Percentiles rank a stretch among this genome's conserved stretches.
These are phyloP conservation scores for Astrephomene gubernaculifera DNA, from an alignment of 139 green algal genomes.

Conservation along the genomic window DNA sequence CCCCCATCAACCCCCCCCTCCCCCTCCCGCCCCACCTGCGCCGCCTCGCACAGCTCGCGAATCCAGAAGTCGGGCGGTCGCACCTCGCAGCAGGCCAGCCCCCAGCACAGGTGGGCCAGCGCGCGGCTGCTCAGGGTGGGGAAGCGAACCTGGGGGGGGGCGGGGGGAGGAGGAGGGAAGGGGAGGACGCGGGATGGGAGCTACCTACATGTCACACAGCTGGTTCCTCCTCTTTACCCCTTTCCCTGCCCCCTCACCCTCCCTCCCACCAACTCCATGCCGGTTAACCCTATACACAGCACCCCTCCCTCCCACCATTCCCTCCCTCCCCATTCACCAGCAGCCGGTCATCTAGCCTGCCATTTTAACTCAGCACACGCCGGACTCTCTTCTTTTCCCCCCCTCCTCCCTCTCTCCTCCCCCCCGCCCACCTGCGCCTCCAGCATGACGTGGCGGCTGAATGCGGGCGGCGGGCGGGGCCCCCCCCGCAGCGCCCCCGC, in stretches of 20 bases:
- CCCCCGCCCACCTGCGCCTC: slow-evolving; percentile 25
- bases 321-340: no score
- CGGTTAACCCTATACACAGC: no score
- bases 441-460: not conserved
- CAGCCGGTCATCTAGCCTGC: no score
- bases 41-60: not conserved
- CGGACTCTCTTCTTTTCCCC: no score
- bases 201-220: no score
- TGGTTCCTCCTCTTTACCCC: no score
- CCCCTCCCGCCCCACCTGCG: not conserved
- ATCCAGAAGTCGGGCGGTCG: slow-evolving; percentile 24
- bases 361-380: no score
- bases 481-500: not conserved
- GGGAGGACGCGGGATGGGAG: not conserved
- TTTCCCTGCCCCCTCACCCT: no score
- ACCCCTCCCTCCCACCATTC: no score
- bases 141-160: not conserved
- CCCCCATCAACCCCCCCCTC: not conserved
- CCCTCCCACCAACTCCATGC: no score
- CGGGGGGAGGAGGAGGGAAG: not conserved
- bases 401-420: not conserved
- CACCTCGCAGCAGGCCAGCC: not conserved
- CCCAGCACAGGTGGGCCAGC: slow-evolving; percentile 31
- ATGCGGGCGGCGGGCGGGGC: not conserved
- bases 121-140: not conserved